Conservation (phyloP, 2,329 filamentous ascomycete genomes). For the Kalaharituber pfeilii region DNA sequence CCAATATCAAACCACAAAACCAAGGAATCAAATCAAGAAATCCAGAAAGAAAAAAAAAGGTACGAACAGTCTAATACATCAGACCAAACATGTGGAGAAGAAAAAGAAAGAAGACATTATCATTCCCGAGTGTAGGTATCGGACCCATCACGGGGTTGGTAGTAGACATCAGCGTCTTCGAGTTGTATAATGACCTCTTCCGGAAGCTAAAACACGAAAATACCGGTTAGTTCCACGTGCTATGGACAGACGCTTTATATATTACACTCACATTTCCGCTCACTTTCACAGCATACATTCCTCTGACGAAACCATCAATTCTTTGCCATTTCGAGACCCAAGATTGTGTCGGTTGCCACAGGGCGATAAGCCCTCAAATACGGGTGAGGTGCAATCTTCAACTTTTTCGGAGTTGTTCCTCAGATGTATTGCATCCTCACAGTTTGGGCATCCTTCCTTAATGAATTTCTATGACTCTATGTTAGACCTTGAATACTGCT, state of each 20-base stretch:
- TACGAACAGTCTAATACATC: neutral
- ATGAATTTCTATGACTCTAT: conserved; percentile 51
- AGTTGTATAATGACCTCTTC: conserved; percentile 45
- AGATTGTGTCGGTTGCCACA: conserved; percentile 63
- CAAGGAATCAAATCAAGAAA: neutral
- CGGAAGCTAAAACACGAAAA: conserved; percentile 30
- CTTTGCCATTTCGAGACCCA: conserved; percentile 98
- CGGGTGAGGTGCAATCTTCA: conserved; percentile 83
- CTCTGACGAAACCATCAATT: conserved; percentile 69
- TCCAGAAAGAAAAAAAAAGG: neutral
- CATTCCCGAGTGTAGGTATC: conserved; percentile 17
- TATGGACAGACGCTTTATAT: neutral
- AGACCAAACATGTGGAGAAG: neutral
- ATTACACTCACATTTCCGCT: conserved; percentile 47
- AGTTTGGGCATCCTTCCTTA: conserved; percentile 83
- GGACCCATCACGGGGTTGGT: conserved; percentile 36
- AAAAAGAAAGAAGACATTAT: neutral
- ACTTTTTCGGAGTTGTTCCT: conserved; percentile 62
- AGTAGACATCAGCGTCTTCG: conserved; percentile 46
- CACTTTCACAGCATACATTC: conserved; percentile 90
- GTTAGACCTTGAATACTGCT: conserved; percentile 6
- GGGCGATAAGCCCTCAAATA: conserved; percentile 85
- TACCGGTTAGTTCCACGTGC: neutral
- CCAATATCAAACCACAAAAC: neutral
- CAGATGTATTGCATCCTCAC: conserved; percentile 79